These are phyloP conservation scores for Mortierella sp. DNA, from an alignment of 371 early-diverging fungal species.

Conservation along the genomic window DNA sequence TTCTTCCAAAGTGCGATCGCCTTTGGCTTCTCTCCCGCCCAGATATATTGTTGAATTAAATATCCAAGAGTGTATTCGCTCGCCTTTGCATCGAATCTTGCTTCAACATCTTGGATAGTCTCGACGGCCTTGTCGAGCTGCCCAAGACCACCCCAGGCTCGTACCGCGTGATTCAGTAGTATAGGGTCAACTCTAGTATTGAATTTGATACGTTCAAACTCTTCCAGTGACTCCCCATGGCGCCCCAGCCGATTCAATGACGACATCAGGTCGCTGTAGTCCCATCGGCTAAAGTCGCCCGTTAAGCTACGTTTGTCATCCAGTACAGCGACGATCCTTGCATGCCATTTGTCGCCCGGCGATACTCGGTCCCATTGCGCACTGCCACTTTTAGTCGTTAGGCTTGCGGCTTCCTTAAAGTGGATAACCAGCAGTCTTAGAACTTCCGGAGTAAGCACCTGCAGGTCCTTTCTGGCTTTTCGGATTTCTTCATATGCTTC, in stretches of 20 bases:
- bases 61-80: conserved; percentile 52
- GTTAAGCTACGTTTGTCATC: conserved; percentile 26
- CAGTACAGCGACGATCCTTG: conserved; percentile 44
- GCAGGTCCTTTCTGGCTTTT: conserved; percentile 5
- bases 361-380: not conserved
- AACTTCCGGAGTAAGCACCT: conserved; percentile 23
- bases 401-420: conserved; percentile 27
- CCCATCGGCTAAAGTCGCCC: conserved; percentile 23
- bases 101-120: conserved; percentile 8
- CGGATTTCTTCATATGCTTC: conserved; percentile 31
- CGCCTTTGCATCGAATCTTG: conserved; percentile 6
- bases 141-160: conserved; percentile 47
- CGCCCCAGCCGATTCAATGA: conserved; percentile 37
- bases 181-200: conserved; percentile 26
- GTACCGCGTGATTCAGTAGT: conserved; percentile 46
- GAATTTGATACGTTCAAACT: conserved; percentile 10
- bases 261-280: conserved; percentile 45
- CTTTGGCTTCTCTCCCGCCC: conserved; percentile 2
- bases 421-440: conserved; percentile 25
- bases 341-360: conserved; percentile 17
- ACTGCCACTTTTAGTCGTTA: not conserved
- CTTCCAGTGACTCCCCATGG: conserved; percentile 35
- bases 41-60: conserved; percentile 31
- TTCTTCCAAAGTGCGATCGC: conserved; percentile 26
- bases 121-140: conserved; percentile 35